Conservation (phyloP, 1,284 basidiomycete species). For the Ganoderma multipileum region DNA sequence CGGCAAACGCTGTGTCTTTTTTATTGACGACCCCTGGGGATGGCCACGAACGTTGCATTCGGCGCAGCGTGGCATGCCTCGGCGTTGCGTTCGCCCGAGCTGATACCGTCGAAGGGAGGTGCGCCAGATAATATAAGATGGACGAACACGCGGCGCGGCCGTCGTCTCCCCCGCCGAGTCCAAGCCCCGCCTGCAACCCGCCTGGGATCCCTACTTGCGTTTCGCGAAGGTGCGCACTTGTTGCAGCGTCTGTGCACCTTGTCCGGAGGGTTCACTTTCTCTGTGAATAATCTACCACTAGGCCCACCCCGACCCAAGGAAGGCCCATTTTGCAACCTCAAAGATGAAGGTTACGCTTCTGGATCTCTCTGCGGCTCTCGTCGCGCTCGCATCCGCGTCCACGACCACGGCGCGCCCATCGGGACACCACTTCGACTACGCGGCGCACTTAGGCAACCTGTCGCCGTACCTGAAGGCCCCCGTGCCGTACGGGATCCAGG, state of each 20-base stretch:
- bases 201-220: background rate
- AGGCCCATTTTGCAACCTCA: background rate
- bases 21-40: background rate
- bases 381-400: slow-evolving; percentile 22
- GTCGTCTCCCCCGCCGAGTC: background rate
- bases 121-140: background rate
- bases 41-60: background rate
- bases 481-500: slow-evolving; percentile 40
- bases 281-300: background rate
- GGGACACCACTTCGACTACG: slow-evolving; percentile 21
- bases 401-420: slow-evolving; percentile 16
- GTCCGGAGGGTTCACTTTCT: background rate
- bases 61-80: background rate
- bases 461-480: slow-evolving; percentile 48
- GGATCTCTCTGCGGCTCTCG: background rate
- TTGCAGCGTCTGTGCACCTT: background rate
- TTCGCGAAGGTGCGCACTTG: background rate
- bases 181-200: background rate
- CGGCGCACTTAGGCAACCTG: slow-evolving; percentile 43
- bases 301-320: background rate
- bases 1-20: background rate
- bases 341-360: background rate
- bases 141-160: background rate
- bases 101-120: background rate
- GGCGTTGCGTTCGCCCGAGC: background rate